Evolutionary conservation across 2,329 filamentous ascomycete species (phyloP), one percentile per base, ranked within the genome.

Genomic region (Fusarium transvaalense): DNA sequence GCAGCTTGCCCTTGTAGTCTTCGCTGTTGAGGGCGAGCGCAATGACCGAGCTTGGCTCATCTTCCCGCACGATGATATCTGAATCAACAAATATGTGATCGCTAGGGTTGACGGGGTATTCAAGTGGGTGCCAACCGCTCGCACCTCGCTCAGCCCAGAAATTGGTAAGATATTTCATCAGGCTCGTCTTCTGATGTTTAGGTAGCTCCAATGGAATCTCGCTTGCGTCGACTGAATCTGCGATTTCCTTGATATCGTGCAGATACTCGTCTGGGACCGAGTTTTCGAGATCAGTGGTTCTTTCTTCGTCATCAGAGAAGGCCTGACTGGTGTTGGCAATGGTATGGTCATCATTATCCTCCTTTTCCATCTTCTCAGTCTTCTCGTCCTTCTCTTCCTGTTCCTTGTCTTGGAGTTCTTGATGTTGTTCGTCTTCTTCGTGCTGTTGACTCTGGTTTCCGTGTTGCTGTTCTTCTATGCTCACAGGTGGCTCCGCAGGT

Each of bases 71-170:
- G 71, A 99, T 97, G 67, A 99, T 94, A 77, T 99, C 93, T 10
- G 94, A 97, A 80, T 99, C 94, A 55, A 94, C 92, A 81, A 98
- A 98, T 47, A 99, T 94, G 78, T 99, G 96, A 77, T 99, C 96
- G 17, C 91, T 92, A 45, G 91, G 84, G 69, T 88, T 92, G 66
- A 98, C 87, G 5, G 97, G 97, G 74, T 99, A 99, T 56, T 99
- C 96, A 21, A 99, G 86, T 23, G 91, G 88, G 8, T 91, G 87
- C 96, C 96, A 99, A 37, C 95, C 94, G 78, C 94, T 97, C 25
- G 97, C 93, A 47, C 96, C 98, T 54, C 96, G 89, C 79, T 99
- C 97, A 4, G 96, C 97, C 96, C 96, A 99, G 79, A 99, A 99
- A 74, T 95, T 97, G 17, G 94, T 96, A 45, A 99, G 85, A 82